Conservation (phyloP, 2,329 filamentous ascomycete genomes). For the Colletotrichum tropicicola region DNA sequence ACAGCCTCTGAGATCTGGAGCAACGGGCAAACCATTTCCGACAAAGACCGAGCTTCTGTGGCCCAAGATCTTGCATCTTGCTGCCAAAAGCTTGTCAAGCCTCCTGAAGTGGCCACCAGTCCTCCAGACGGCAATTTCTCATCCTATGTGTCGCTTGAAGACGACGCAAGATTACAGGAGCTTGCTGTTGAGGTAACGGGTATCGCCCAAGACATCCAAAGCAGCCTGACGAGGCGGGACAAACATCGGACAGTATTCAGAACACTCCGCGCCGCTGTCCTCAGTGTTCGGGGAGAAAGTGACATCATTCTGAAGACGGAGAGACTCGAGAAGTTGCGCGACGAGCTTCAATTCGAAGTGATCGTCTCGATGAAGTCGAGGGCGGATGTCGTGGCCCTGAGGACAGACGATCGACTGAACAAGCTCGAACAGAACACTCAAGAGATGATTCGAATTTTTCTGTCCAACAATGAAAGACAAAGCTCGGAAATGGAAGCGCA, state of each 20-base stretch:
- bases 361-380: background rate
- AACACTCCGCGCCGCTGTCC: background rate
- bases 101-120: background rate
- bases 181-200: background rate
- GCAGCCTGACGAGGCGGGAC: background rate
- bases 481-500: background rate
- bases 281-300: background rate
- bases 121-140: background rate
- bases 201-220: background rate
- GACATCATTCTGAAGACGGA: background rate
- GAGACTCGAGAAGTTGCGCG: background rate
- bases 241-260: background rate
- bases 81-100: background rate
- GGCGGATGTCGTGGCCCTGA: background rate
- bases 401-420: accelerated
- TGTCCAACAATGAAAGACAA: background rate
- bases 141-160: background rate
- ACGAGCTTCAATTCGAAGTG: background rate
- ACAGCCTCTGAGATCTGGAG: background rate
- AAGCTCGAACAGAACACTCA: background rate
- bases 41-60: background rate
- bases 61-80: background rate
- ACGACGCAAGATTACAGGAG: background rate
- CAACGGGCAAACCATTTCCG: background rate
- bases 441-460: background rate